phyloP scores from a whole-genome alignment of 192 early-diverging fungal species.

The Backusella macrospora region DNA sequence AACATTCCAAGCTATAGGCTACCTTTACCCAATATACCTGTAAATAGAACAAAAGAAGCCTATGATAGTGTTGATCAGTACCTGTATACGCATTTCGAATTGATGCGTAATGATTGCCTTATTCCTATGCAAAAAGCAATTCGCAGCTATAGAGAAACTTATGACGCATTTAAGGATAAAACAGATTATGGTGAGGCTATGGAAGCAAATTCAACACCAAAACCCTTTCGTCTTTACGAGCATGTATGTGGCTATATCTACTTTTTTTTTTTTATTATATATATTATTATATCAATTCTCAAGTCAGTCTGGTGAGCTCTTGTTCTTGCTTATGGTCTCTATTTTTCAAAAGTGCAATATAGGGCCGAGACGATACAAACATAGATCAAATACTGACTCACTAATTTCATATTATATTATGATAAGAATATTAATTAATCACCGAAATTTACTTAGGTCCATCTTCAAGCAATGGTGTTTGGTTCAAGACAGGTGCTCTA shows the following conservation, averaged over 20 bases:
- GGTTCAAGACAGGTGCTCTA: constrained; percentile 44
- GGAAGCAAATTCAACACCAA: background rate
- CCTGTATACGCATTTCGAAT: constrained; percentile 50
- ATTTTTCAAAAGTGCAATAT: too few relatives aligned
- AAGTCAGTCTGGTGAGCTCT: background rate
- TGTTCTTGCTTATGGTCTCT: background rate
- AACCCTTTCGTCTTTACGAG: constrained; percentile 37
- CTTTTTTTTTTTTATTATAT: background rate
- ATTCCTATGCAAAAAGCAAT: constrained; percentile 55
- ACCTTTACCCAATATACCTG: constrained; percentile 44
- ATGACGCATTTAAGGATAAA: background rate
- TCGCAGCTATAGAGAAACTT: constrained; percentile 15
- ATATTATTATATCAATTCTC: too few relatives aligned
- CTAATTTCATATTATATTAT: background rate
- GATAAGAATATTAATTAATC: background rate
- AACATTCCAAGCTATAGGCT: background rate
- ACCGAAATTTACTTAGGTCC: constrained; percentile 33
- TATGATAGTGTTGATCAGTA: constrained; percentile 55
- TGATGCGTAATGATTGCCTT: constrained; percentile 57
- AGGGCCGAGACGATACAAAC: too few relatives aligned
- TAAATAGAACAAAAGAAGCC: constrained; percentile 44
- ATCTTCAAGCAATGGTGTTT: constrained; percentile 50
- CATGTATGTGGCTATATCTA: constrained; percentile 20
- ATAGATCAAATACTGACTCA: background rate
- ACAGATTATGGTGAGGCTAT: background rate